Conservation (phyloP, 768 basidiomycete species). For the Galerina marginata region DNA sequence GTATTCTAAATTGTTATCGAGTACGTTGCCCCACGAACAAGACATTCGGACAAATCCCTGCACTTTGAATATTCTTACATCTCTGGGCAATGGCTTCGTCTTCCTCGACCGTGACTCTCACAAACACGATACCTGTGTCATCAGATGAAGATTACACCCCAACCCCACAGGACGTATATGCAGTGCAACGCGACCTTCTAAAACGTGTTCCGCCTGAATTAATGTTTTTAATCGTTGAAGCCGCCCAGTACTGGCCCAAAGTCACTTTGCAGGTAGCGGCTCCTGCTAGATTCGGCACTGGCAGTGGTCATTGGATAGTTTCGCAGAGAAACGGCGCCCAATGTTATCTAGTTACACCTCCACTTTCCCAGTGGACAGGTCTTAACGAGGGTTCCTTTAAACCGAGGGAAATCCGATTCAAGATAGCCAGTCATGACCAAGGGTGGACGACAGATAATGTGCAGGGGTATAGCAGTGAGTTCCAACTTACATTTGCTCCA, state of each 20-base stretch:
- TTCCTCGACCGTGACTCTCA: too few relatives aligned
- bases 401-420: neutral
- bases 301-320: neutral
- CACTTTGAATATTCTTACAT: too few relatives aligned
- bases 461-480: neutral
- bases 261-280: neutral
- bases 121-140: too few relatives aligned
- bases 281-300: too few relatives aligned
- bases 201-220: neutral
- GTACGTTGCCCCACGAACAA: too few relatives aligned
- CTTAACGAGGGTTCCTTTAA: neutral
- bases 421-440: neutral
- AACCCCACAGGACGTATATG: neutral
- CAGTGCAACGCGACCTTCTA: neutral
- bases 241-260: neutral
- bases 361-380: neutral
- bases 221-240: neutral
- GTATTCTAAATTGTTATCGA: too few relatives aligned
- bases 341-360: neutral
- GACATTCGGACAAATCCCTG: too few relatives aligned
- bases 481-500: neutral
- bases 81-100: too few relatives aligned
- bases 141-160: neutral
- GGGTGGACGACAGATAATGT: neutral
- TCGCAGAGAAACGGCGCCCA: neutral